These are phyloP conservation scores for Hypoxylon sp. DNA, from an alignment of 2,329 filamentous ascomycete species.

Conservation along the genomic window DNA sequence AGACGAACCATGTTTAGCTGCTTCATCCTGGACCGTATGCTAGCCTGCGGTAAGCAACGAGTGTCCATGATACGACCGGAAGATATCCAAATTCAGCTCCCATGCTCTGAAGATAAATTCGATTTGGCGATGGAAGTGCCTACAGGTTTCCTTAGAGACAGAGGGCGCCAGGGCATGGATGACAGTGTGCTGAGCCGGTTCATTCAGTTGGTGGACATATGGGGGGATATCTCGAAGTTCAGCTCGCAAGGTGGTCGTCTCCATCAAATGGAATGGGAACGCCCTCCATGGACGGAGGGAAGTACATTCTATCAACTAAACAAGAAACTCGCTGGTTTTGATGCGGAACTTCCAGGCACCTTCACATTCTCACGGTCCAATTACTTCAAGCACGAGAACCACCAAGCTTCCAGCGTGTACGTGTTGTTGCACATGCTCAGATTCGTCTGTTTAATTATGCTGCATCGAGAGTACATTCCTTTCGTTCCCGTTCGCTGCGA, in stretches of 20 bases:
- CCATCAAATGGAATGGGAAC: conserved; percentile 58
- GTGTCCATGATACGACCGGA: conserved; percentile 71
- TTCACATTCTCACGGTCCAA: conserved; percentile 73
- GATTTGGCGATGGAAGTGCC: conserved; percentile 71
- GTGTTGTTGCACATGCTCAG: conserved; percentile 77
- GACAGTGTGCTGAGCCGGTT: conserved; percentile 68
- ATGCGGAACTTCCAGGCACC: conserved; percentile 66
- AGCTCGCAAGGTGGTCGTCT: conserved; percentile 67
- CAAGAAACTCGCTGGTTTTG: conserved; percentile 67
- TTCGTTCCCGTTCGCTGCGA: conserved; percentile 72
- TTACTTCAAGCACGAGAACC: conserved; percentile 75
- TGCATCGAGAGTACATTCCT: conserved; percentile 78
- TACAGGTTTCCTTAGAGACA: conserved; percentile 63
- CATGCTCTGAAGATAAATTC: conserved; percentile 76
- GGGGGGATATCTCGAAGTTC: conserved; percentile 71
- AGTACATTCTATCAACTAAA: conserved; percentile 70
- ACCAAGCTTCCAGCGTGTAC: conserved; percentile 74
- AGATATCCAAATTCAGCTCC: conserved; percentile 75
- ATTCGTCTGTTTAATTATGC: conserved; percentile 75
- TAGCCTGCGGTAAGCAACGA: conserved; percentile 75
- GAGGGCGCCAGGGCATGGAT: conserved; percentile 52
- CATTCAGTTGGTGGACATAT: conserved; percentile 71
- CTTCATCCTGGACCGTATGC: conserved; percentile 78
- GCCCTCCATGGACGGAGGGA: conserved; percentile 71
- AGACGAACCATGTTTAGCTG: conserved; percentile 82